Evolutionary conservation across 805 yeast genomes (phyloP).

Genomic region (Kockiozyma suomiensis): DNA sequence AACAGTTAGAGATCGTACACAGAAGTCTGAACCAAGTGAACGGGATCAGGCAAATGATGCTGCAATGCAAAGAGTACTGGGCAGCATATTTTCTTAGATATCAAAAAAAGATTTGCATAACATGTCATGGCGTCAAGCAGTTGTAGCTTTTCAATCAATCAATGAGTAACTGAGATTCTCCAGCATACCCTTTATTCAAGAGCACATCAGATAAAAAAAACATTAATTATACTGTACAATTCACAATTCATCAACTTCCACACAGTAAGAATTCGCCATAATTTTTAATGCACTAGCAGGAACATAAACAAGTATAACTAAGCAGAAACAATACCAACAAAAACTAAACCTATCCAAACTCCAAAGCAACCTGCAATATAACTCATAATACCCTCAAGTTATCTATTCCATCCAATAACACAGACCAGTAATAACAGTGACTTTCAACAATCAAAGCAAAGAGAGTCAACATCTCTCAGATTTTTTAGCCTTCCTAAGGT

Average conservation of each 20-base stretch:
- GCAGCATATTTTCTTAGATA: slow-evolving; percentile 29
- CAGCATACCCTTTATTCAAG: too few species aligned
- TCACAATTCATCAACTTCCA: neutral
- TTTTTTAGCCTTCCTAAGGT: neutral
- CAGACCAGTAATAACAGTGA: too few species aligned
- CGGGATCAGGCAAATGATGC: slow-evolving; percentile 20
- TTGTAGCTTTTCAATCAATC: too few species aligned
- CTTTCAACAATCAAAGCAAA: too few species aligned
- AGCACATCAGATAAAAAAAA: too few species aligned
- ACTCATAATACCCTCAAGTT: neutral
- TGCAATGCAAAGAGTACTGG: slow-evolving; percentile 24
- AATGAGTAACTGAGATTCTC: too few species aligned
- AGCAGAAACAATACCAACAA: neutral
- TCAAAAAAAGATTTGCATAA: neutral
- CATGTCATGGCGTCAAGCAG: too few species aligned
- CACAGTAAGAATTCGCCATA: neutral
- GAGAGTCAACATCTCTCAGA: neutral
- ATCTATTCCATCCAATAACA: neutral
- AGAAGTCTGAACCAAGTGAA: slow-evolving; percentile 14
- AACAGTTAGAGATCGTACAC: slow-evolving; percentile 49
- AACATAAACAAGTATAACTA: neutral
- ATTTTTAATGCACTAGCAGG: too few species aligned
- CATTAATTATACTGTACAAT: neutral
- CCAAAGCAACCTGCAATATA: slow-evolving; percentile 1
- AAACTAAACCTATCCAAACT: neutral